phyloP scores from a whole-genome alignment of 2,329 filamentous ascomycete species.

The Stachybotrys echinatus region DNA sequence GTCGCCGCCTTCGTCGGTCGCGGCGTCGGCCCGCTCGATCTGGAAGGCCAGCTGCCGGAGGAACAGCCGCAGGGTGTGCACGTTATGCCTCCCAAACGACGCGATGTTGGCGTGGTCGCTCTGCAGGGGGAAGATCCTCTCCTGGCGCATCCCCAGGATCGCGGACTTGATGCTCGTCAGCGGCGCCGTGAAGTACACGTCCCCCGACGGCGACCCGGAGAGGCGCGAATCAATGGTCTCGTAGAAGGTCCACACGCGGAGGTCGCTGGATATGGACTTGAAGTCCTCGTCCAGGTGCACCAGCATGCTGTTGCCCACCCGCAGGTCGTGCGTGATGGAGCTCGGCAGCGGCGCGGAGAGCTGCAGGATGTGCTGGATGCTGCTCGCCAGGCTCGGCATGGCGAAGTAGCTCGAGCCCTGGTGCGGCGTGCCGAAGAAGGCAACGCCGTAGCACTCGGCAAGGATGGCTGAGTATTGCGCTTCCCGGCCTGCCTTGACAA shows the following conservation, averaged over 20 bases:
- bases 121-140: conserved; percentile 47
- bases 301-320: conserved; percentile 43
- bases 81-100: conserved; percentile 46
- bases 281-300: conserved; percentile 49
- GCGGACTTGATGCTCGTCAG: conserved; percentile 53
- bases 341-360: conserved; percentile 44
- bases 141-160: conserved; percentile 44
- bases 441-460: conserved; percentile 54
- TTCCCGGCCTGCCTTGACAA: conserved; percentile 40
- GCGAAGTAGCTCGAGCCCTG: conserved; percentile 59
- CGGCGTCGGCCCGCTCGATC: conserved; percentile 19
- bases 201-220: conserved; percentile 34
- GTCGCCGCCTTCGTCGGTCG: conserved; percentile 19
- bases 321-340: conserved; percentile 44
- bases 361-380: conserved; percentile 47
- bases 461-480: conserved; percentile 37
- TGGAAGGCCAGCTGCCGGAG: conserved; percentile 25
- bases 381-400: conserved; percentile 48
- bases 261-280: conserved; percentile 49
- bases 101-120: conserved; percentile 51
- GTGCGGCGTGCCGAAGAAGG: conserved; percentile 57
- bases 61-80: conserved; percentile 39
- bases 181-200: conserved; percentile 54
- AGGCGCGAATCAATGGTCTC: conserved; percentile 57
- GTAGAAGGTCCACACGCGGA: conserved; percentile 58